Evolutionary conservation across 2,329 filamentous ascomycete genomes (phyloP).

Genomic region (Ophiostoma tasmaniense): DNA sequence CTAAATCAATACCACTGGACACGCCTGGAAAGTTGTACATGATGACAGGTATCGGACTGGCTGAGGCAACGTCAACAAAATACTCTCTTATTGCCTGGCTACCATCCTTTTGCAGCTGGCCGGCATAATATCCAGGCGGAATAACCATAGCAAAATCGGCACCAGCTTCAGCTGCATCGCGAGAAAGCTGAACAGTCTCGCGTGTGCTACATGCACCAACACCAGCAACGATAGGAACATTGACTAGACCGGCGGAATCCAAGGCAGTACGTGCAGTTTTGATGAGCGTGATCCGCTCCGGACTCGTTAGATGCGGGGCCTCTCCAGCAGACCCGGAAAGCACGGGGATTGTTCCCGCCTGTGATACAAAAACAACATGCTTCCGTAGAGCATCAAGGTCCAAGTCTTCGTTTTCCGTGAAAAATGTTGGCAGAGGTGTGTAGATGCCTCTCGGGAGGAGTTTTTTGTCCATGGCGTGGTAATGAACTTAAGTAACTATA

Average conservation of each 20-base stretch:
- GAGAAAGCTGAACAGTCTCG: not conserved
- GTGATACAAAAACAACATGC: not conserved
- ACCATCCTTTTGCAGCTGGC: no score
- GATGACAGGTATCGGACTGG: no score
- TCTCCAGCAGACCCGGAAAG: not conserved
- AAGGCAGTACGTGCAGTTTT: not conserved
- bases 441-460: not conserved
- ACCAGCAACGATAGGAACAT: not conserved
- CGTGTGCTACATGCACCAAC: not conserved
- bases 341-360: not conserved
- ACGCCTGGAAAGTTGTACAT: no score
- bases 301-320: not conserved
- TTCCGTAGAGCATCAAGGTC: not conserved
- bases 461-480: not conserved
- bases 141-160: no score
- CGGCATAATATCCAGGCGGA: no score
- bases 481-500: not conserved
- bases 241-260: not conserved
- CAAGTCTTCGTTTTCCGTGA: not conserved
- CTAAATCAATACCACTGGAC: no score
- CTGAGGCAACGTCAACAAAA: no score
- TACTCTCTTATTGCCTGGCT: no score
- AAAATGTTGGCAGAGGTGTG: not conserved
- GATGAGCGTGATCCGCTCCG: not conserved
- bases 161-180: not conserved